Evolutionary conservation across 768 basidiomycete genomes (phyloP).

Genomic region (Podaxis sp.): DNA sequence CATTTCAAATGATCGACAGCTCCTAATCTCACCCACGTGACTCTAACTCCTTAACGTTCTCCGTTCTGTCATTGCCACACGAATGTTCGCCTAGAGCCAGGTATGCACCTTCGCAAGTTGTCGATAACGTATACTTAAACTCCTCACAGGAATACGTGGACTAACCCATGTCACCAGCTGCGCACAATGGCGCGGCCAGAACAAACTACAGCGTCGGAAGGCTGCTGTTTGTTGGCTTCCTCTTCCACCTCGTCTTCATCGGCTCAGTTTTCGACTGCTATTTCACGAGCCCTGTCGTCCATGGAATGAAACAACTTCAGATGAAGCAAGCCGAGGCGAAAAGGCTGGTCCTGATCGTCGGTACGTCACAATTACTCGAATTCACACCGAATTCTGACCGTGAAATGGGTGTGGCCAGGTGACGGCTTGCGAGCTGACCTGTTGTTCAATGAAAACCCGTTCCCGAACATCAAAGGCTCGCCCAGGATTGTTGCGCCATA

Average conservation of each 20-base stretch:
- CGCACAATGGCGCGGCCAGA: background rate
- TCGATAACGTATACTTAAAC: background rate
- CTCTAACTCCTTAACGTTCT: background rate
- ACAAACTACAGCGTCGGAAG: conserved; percentile 37
- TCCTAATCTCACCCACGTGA: background rate
- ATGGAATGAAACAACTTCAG: conserved; percentile 67
- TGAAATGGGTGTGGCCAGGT: conserved; percentile 38
- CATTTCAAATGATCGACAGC: background rate
- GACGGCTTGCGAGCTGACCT: conserved; percentile 86
- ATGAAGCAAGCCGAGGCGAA: conserved; percentile 53
- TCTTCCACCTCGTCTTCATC: conserved; percentile 76
- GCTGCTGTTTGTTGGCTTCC: conserved; percentile 63
- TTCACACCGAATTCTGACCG: background rate
- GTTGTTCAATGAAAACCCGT: conserved; percentile 63
- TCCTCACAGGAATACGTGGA: background rate
- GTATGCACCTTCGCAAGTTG: background rate
- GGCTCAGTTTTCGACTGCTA: conserved; percentile 84
- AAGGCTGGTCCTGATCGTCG: conserved; percentile 78
- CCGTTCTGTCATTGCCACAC: background rate
- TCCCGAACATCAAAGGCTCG: conserved; percentile 48
- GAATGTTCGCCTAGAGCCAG: background rate
- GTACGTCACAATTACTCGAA: conserved; percentile 34
- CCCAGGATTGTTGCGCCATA: conserved; percentile 72
- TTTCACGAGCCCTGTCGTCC: conserved; percentile 80
- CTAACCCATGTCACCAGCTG: conserved; percentile 1